These are phyloP conservation scores for Pleodorina starrii DNA, from an alignment of 139 green algal species.

Conservation along the genomic window DNA sequence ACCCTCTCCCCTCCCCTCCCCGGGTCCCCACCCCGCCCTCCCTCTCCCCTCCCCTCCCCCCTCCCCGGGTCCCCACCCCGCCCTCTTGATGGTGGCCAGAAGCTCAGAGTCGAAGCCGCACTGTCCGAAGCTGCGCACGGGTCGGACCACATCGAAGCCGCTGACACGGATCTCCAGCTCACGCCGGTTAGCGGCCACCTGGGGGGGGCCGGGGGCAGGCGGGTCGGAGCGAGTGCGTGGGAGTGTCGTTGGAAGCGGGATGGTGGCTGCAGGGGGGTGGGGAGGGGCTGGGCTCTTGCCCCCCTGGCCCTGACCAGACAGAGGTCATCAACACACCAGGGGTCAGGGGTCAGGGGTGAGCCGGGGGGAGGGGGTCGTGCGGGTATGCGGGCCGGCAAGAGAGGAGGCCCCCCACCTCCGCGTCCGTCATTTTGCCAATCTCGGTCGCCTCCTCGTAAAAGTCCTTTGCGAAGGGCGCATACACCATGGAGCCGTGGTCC, in stretches of 20 bases:
- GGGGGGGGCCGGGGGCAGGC: neutral
- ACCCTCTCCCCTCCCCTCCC: too few relatives aligned
- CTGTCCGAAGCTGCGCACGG: constrained; percentile 84
- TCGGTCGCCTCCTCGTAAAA: constrained; percentile 84
- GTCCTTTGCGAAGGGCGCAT: constrained; percentile 87
- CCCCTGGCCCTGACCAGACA: too few relatives aligned
- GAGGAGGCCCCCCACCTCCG: constrained; percentile 67
- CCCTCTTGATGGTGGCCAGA: constrained; percentile 75
- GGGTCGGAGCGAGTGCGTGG: too few relatives aligned
- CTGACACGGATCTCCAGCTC: constrained; percentile 78
- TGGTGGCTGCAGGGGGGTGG: too few relatives aligned
- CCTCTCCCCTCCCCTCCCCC: neutral
- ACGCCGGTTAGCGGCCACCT: constrained; percentile 67
- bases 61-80: constrained; percentile 63
- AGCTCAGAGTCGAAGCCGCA: constrained; percentile 82
- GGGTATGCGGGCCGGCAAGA: neutral
- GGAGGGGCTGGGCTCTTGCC: too few relatives aligned
- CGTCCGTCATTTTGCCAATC: constrained; percentile 75
- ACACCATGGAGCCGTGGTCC: constrained; percentile 78
- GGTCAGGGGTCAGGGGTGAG: too few relatives aligned
- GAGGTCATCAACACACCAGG: too few relatives aligned
- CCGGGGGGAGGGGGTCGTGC: neutral
- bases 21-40: neutral
- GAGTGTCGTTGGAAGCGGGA: too few relatives aligned
- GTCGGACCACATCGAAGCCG: constrained; percentile 78